Evolutionary conservation across 2,329 filamentous ascomycete species (phyloP), one percentile per base, ranked within the genome.

Genomic region (Fusarium sp.): DNA sequence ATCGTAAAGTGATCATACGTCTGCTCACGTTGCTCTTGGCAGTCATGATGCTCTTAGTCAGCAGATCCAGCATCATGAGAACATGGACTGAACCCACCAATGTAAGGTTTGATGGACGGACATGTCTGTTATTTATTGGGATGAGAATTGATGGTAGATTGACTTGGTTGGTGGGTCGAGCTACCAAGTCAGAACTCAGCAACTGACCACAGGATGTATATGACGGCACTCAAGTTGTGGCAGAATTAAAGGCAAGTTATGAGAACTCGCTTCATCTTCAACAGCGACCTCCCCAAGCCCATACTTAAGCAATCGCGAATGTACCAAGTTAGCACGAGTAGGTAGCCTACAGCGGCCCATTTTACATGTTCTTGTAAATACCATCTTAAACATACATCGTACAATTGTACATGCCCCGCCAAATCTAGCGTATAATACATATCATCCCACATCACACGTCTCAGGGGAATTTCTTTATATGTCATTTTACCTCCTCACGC

Each of bases 401-500:
- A 71, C 73, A 75, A 55, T 56, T 73, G 68, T 68, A 74, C 70
- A 75, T 69, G 70, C 56, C 58, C 63, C 62, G 55, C 63, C 59
- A 53, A 41, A 50, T 72, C 45, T 59, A 58, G 63, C 65, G 59
- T 74, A 70, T 71, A 73, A 72, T 71, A 76, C 71, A 76, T 63
- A 57, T 65, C 57, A 64, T 69, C 61, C 57, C 56, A 55, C 37
- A n/a, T 57, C 45, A 51, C 37, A 28, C 41, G 20, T 45, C 25
- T 46, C 47, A 40, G 32, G 46, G 46, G 55, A 16, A 20, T 16
- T 42, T 37, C 21, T 56, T 40, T 43, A 56, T 34, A 51, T 53
- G 16, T 50, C 25, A 27, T 30, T 58, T 68, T 51, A 78, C 64
- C 72, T 76, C 71, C 70, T 72, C 25, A 59, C 68, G 14, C 75